Evolutionary conservation across 2,329 filamentous ascomycete genomes (phyloP), one percentile per base, ranked within the genome.

Genomic region (Hymenoscyphus linearis): DNA sequence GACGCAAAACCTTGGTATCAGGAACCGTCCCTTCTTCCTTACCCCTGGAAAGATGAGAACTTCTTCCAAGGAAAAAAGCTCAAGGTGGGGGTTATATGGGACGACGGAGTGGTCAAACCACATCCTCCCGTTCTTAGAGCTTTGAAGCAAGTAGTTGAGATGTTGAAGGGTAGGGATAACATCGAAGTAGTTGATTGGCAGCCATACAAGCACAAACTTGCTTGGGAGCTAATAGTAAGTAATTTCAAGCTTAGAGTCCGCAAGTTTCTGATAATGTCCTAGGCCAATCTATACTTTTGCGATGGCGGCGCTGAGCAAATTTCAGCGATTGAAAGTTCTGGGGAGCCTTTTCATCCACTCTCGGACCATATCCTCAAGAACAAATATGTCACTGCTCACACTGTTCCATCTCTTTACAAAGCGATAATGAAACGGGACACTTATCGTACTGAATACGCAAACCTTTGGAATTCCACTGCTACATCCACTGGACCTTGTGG

Each of bases 101-200:
- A 83, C 71, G 85, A 88, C 62, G 82, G 80, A 0, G 77, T 87
- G 12, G 82, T 87, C 0, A 79, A 76, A 65, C 83, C 83, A 1
- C 84, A 86, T 62, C 85, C 85, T 0, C 85, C 85, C 0, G 77
- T 87, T 40, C 74, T 74, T 0, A 74, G 85, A 47, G 86, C 85
- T 0, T 68, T 90, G 44, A 75, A 76, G 58, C 78, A 83, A 57
- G 78, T 84, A 0, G 80, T 80, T 0, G 77, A 78, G 13, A 81
- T 81, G 70, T 65, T 88, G 61, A 76, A 72, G 35, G 59, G 74
- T 67, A 65, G 73, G 63, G 61, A 75, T 62, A 76, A 80, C 36
- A 77, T 80, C 18, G 79, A 87, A 53, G 70, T 87, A 60, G 74
- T 86, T 3, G 79, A 85, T 3, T 82, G 84, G 79, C 68, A 82